phyloP scores from a whole-genome alignment of 1,139 yeast species.

The Zhuliangozyma blackwelliae region DNA sequence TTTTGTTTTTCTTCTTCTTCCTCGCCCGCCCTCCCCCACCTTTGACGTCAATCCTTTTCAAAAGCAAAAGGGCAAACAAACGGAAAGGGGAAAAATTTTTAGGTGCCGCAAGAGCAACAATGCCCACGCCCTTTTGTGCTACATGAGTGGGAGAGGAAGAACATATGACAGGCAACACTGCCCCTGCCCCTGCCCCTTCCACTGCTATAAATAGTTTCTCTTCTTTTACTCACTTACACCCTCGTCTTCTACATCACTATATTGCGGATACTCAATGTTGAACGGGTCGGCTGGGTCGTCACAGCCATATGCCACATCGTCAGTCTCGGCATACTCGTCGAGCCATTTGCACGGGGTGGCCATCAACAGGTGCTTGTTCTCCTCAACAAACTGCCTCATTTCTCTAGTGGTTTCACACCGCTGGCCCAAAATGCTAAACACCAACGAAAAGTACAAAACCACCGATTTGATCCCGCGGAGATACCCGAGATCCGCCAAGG shows the following conservation, averaged over 20 bases:
- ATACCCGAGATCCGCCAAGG: constrained; percentile 75
- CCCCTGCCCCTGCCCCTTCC: no score
- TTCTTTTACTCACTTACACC: constrained; percentile 23
- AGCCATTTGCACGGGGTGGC: constrained; percentile 34
- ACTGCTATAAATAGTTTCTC: no score
- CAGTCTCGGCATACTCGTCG: constrained; percentile 41
- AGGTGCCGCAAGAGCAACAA: no score
- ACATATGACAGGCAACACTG: no score
- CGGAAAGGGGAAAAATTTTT: no score
- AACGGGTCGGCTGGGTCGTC: constrained; percentile 20
- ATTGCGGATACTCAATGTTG: constrained; percentile 19
- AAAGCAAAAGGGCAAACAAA: no score
- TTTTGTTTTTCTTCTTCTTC: background rate
- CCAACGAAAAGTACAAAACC: constrained; percentile 52
- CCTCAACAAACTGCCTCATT: constrained; percentile 17
- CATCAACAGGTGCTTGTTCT: constrained; percentile 14
- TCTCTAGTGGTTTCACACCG: constrained; percentile 9
- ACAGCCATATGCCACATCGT: constrained; percentile 8
- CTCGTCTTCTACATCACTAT: constrained; percentile 17
- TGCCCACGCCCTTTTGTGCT: no score
- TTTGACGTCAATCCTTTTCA: no score
- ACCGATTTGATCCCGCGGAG: constrained; percentile 74
- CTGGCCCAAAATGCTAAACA: constrained; percentile 47
- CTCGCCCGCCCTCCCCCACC: background rate
- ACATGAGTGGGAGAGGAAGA: no score